Evolutionary conservation across 345 rosid genomes (phyloP), one percentile per base, ranked within the genome.

Genomic region (Lagerstroemia speciosa): DNA sequence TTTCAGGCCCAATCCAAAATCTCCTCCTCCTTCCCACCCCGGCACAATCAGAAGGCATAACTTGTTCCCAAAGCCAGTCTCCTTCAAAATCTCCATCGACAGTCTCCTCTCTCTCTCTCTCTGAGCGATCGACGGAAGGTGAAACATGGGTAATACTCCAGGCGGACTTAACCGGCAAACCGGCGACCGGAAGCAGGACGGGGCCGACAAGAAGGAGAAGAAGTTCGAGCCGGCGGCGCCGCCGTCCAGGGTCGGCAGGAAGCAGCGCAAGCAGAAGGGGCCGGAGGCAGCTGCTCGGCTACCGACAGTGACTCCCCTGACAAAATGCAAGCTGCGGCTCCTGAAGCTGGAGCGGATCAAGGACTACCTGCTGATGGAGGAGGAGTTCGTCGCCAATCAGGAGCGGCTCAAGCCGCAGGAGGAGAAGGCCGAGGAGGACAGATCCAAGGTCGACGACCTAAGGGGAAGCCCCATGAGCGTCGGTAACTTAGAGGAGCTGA

Each of bases 401-500:
- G 81, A 75, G 73, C 65, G 83, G 22, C 41, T 74, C 60, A 75
- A 82, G 68, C 81, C 76, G 14, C 78, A 72, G 69, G 81, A 79
- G 40, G 81, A 79, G 73, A 77, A 74, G 67, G 78, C 74, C 2
- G 69, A 74, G 71, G 77, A 73, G 68, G 75, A 74, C 69, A 81
- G 94, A 64, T 90, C 97, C 40, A 88, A 87, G 74, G 98, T 92
- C 46, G 96, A 95, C 69, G 96, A 92, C 74, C 83, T 95, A 69
- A 83, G 99, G 43, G 96, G 98, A 0, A 84, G 94, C 2, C 97
- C 99, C 1, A 92, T 95, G 99, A 92, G 96, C 69, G 99, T 95
- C 29, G 98, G 97, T 1, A 95, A 88, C 69, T 74, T 95, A 68
- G 98, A 92, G 81, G 99, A 95, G 78, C 50, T 95, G 65, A 95